phyloP scores from a whole-genome alignment of 1,284 basidiomycete species.

The Boletus sp. region DNA sequence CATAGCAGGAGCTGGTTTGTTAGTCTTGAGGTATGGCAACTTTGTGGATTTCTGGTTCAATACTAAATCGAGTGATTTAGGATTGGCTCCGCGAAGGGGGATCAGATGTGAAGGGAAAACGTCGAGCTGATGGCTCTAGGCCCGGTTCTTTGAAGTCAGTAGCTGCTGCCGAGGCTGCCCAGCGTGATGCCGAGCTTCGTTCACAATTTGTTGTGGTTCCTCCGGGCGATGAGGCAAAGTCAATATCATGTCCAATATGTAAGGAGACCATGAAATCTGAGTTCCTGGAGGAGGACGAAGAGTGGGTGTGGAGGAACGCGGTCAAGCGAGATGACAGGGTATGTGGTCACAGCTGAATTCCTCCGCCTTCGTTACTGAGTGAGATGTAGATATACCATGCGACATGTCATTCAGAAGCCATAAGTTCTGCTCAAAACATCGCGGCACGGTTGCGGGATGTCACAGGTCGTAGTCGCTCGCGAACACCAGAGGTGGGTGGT shows the following conservation, averaged over 20 bases:
- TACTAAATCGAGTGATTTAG: conserved; percentile 45
- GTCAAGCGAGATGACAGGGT: conserved; percentile 82
- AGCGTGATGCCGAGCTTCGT: conserved; percentile 74
- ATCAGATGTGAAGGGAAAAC: conserved; percentile 67
- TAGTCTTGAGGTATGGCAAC: conserved; percentile 69
- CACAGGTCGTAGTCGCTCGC: conserved; percentile 65
- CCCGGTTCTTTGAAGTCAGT: conserved; percentile 58
- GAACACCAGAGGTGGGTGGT: conserved; percentile 62
- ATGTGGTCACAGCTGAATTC: conserved; percentile 38
- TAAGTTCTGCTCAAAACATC: conserved; percentile 60
- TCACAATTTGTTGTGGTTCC: conserved; percentile 88
- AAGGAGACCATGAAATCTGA: conserved; percentile 94
- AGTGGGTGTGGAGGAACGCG: conserved; percentile 98
- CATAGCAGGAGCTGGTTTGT: conserved; percentile 94
- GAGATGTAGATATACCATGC: conserved; percentile 80
- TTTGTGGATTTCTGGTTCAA: conserved; percentile 12
- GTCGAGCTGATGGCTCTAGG: conserved; percentile 54
- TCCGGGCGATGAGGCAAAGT: conserved; percentile 79
- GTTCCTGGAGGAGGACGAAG: conserved; percentile 96
- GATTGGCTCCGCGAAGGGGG: conserved; percentile 82
- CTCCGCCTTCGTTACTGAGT: conserved; percentile 1
- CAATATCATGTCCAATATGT: conserved; percentile 92
- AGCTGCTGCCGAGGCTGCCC: conserved; percentile 68
- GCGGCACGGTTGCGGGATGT: conserved; percentile 68
- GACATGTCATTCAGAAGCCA: conserved; percentile 86